Evolutionary conservation across 2,329 filamentous ascomycete genomes (phyloP), one percentile per base, ranked within the genome.

Genomic region (Epichloe uncinata): DNA sequence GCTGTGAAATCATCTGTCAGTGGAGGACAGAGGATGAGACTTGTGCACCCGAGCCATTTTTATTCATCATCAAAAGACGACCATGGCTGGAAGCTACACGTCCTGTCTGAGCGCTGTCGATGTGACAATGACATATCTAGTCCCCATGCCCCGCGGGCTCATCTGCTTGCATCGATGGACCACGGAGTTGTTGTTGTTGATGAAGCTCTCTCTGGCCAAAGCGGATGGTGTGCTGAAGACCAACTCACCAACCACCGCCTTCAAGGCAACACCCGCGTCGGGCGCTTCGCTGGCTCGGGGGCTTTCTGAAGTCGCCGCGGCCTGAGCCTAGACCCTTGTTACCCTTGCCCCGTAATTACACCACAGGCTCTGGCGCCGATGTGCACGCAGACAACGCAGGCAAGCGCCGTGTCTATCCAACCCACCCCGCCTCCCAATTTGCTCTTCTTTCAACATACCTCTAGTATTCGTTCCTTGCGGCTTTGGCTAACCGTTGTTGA

Each of bases 361-460:
- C 8, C 45, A 48, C 47, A 26, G 22, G 22, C 22, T 30, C 35
- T 22, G 35, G 35, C 26, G 36, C 36, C 13, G 48, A n/a, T 22
- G 30, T 45, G 42, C 42, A 33, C 46, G 38, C 26, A 12, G 42
- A 44, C 50, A 59, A 59, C 56, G 55, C 46, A 48, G 37, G 18
- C 46, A 42, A 42, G 57, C 58, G 61, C 58, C 57, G 57, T 56
- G 35, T 46, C 48, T 42, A 42, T 45, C 48, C 45, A 42, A 45
- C 33, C 57, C 59, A 57, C 60, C 60, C 59, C 60, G 59, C 60
- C 60, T 61, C 55, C 55, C 59, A 59, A 62, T 59, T 55, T 59
- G 57, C 53, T 54, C 43, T 51, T 54, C 56, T 58, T 58, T 57
- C 51, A 54, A 58, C 58, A 57, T 58, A 59, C 57, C 54, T 57